phyloP scores from a whole-genome alignment of 176 grass and related monocot genomes.

The Zoysia pacifica region DNA sequence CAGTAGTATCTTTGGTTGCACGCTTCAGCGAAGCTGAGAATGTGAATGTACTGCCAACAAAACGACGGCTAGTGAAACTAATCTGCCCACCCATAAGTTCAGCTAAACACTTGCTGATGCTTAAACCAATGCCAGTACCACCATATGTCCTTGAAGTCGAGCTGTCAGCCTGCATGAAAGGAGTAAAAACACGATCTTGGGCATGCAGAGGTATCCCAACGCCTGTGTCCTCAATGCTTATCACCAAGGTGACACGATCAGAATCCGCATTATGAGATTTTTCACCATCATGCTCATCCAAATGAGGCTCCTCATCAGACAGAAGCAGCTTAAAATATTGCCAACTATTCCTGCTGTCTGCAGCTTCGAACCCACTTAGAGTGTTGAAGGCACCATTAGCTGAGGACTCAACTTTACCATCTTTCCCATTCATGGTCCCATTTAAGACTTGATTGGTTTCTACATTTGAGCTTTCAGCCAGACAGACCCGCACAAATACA shows the following conservation, averaged over 20 bases:
- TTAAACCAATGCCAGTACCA: background rate
- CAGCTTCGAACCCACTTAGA: constrained; percentile 61
- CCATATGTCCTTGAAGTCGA: background rate
- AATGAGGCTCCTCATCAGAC: constrained; percentile 47
- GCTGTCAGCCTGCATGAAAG: background rate
- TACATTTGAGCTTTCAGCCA: constrained; percentile 58
- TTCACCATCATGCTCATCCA: constrained; percentile 37
- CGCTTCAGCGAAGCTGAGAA: constrained; percentile 67
- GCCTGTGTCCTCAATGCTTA: background rate
- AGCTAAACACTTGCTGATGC: background rate
- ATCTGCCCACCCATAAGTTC: constrained; percentile 50
- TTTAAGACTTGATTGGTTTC: constrained; percentile 31
- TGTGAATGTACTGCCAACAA: background rate
- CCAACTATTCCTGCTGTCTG: constrained; percentile 48
- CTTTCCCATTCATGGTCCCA: constrained; percentile 49
- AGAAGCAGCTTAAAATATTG: constrained; percentile 54
- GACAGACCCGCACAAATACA: constrained; percentile 86
- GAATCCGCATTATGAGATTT: constrained; percentile 32
- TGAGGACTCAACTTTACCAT: constrained; percentile 45
- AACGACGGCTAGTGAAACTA: constrained; percentile 74
- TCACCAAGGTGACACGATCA: constrained; percentile 32
- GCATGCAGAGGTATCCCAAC: background rate
- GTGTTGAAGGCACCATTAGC: constrained; percentile 50
- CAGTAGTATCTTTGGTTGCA: constrained; percentile 42
- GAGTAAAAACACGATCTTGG: background rate